These are phyloP conservation scores for Austroboletus rostrupii DNA, from an alignment of 1,284 basidiomycete species.

Conservation along the genomic window DNA sequence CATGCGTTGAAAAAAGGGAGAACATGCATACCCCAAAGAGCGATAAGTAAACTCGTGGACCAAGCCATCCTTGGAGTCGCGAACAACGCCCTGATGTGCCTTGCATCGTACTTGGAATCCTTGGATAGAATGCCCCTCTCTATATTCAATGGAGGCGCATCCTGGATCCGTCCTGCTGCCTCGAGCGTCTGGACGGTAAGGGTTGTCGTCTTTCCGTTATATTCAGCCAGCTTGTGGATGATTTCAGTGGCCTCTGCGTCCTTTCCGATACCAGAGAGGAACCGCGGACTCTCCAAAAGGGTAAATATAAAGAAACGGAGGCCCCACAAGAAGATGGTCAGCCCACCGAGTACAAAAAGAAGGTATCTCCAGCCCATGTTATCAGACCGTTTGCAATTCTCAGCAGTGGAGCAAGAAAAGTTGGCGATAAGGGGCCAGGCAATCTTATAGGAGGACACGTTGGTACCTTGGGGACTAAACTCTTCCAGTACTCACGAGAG, in stretches of 20 bases:
- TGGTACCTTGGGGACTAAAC: not conserved
- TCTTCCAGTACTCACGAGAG: slow-evolving; percentile 44
- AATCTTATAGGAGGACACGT: slow-evolving; percentile 26
- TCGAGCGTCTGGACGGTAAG: slow-evolving; percentile 42
- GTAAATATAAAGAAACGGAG: slow-evolving; percentile 58
- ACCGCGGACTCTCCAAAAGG: slow-evolving; percentile 61
- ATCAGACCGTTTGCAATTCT: slow-evolving; percentile 36
- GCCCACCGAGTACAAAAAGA: slow-evolving; percentile 38
- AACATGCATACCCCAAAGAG: slow-evolving; percentile 45
- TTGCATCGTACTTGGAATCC: slow-evolving; percentile 35
- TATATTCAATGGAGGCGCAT: not conserved
- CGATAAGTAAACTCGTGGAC: slow-evolving; percentile 53
- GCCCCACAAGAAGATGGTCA: slow-evolving; percentile 53
- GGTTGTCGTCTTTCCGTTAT: slow-evolving; percentile 45
- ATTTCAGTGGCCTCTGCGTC: slow-evolving; percentile 63
- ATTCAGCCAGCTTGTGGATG: slow-evolving; percentile 54
- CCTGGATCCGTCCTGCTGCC: slow-evolving; percentile 10
- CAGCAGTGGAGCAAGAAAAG: slow-evolving; percentile 38
- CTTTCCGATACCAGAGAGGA: slow-evolving; percentile 56
- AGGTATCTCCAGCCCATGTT: slow-evolving; percentile 65
- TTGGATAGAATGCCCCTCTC: slow-evolving; percentile 31
- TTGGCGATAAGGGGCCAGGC: slow-evolving; percentile 51
- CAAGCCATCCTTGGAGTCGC: slow-evolving; percentile 51
- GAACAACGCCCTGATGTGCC: slow-evolving; percentile 54
- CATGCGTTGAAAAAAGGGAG: not conserved